Conservation (phyloP, 192 early-diverging fungal species). For the Pilaira anomala region DNA sequence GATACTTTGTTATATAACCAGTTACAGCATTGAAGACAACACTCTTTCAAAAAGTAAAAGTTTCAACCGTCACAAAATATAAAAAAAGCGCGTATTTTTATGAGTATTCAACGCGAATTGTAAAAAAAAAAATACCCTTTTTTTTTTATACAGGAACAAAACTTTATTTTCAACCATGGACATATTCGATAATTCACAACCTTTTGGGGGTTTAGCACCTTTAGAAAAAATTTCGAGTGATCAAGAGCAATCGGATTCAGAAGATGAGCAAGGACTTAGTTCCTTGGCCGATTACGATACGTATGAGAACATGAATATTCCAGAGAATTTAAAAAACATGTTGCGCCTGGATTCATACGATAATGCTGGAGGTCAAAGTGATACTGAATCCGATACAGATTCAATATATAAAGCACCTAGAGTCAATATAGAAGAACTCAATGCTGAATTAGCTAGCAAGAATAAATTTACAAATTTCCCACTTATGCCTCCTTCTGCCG, state of each 20-base stretch:
- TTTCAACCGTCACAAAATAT: no score
- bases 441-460: not conserved
- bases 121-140: no score
- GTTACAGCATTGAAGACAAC: no score
- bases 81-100: no score
- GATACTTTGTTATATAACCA: no score
- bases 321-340: slow-evolving; percentile 17
- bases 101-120: no score
- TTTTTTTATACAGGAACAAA: no score
- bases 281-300: not conserved
- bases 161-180: not conserved
- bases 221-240: not conserved
- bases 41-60: no score
- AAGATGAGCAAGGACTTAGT: slow-evolving; percentile 11
- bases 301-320: slow-evolving; percentile 5
- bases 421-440: not conserved
- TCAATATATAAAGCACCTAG: slow-evolving; percentile 4
- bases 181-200: not conserved
- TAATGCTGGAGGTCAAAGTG: not conserved
- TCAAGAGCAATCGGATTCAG: slow-evolving; percentile 16
- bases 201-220: not conserved
- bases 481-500: not conserved
- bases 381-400: not conserved
- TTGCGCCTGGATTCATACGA: slow-evolving; percentile 3
- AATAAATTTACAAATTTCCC: slow-evolving; percentile 12